These are phyloP conservation scores for Malassezia arunalokei DNA, from an alignment of 1,284 basidiomycete genomes.

Conservation along the genomic window DNA sequence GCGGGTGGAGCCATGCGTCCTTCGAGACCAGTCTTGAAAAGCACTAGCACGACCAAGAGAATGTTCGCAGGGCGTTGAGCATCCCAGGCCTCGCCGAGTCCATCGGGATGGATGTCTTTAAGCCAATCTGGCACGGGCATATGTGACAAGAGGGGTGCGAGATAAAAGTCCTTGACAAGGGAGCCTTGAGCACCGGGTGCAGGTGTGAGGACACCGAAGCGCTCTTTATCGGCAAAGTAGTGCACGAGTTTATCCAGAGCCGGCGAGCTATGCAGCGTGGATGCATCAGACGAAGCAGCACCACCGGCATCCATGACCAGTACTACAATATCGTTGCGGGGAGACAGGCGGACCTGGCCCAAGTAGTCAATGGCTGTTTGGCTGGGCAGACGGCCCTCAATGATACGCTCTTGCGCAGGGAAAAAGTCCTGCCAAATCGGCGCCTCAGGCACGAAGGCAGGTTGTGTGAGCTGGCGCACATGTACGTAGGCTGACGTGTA, in stretches of 20 bases:
- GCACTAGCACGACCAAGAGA: constrained; percentile 10
- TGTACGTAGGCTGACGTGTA: constrained; percentile 31
- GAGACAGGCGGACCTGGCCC: constrained; percentile 27
- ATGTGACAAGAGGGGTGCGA: constrained; percentile 29
- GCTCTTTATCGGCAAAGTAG: constrained; percentile 20
- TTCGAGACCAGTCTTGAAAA: constrained; percentile 10
- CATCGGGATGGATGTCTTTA: constrained; percentile 21
- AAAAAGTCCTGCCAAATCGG: constrained; percentile 24
- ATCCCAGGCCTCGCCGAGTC: constrained; percentile 14
- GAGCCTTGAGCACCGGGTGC: constrained; percentile 19
- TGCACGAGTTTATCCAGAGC: constrained; percentile 20
- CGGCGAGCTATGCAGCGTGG: constrained; percentile 18
- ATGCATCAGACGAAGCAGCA: neutral
- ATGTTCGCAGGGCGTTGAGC: constrained; percentile 6
- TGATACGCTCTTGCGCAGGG: constrained; percentile 20
- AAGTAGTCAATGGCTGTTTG: constrained; percentile 35
- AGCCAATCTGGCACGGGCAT: constrained; percentile 38
- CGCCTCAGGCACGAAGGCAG: constrained; percentile 11
- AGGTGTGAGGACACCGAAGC: constrained; percentile 34
- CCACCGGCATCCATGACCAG: constrained; percentile 26
- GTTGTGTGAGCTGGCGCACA: constrained; percentile 32
- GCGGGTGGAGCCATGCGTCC: neutral
- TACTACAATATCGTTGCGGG: constrained; percentile 31
- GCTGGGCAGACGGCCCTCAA: constrained; percentile 39
- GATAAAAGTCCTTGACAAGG: constrained; percentile 43